phyloP scores from a whole-genome alignment of 176 grass and related monocot species.

The Cocos nucifera region DNA sequence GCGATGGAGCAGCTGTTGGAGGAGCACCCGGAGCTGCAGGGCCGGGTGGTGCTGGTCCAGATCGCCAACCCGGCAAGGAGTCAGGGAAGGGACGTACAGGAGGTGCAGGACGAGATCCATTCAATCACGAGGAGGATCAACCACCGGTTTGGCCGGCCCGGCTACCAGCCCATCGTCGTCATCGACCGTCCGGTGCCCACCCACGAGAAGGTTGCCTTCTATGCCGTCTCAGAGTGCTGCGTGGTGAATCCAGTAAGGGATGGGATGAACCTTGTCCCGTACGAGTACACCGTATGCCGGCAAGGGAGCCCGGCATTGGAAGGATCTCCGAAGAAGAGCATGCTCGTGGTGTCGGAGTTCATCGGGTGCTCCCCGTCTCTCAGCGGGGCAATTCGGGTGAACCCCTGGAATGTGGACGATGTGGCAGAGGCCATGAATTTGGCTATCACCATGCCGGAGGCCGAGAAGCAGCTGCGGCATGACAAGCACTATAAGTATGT shows the following conservation, averaged over 20 bases:
- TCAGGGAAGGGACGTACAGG: conserved; percentile 8
- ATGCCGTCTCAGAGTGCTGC: conserved; percentile 41
- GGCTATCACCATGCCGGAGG: conserved; percentile 26
- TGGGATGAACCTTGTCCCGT: conserved; percentile 43
- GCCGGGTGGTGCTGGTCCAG: conserved; percentile 35
- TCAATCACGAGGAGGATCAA: conserved; percentile 21
- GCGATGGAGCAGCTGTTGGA: conserved; percentile 34
- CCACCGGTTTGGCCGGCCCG: background rate
- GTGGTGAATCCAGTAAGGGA: conserved; percentile 38
- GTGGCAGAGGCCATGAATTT: conserved; percentile 27
- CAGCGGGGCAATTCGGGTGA: conserved; percentile 31
- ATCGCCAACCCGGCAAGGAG: conserved; percentile 31
- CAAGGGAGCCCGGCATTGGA: conserved; percentile 8
- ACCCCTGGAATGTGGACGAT: conserved; percentile 21
- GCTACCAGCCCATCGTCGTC: conserved; percentile 32
- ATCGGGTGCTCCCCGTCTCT: conserved; percentile 29
- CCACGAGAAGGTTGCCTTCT: conserved; percentile 41
- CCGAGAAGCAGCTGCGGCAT: conserved; percentile 30
- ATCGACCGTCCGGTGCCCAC: conserved; percentile 29
- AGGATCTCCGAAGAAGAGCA: conserved; percentile 7
- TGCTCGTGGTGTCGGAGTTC: conserved; percentile 35
- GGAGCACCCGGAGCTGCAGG: background rate
- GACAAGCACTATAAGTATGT: conserved; percentile 27
- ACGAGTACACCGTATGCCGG: conserved; percentile 45
- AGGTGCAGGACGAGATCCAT: conserved; percentile 5